Evolutionary conservation across 1,139 yeast genomes (phyloP).

Genomic region (Saccharomyces pastorianus): DNA sequence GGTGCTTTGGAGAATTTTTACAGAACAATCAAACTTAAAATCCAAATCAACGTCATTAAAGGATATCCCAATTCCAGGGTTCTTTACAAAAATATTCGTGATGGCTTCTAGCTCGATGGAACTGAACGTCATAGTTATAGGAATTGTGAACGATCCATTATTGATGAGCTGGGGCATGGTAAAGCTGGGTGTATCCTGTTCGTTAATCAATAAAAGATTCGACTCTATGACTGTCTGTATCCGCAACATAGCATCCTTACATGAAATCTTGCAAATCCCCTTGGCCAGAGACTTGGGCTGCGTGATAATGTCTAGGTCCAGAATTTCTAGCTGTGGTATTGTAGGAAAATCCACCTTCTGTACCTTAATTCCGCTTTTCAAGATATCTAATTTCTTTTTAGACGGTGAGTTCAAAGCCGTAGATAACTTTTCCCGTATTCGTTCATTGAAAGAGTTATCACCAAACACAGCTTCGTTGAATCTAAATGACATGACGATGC

Average conservation of each 20-base stretch:
- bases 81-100: slow-evolving; percentile 28
- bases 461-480: slow-evolving; percentile 26
- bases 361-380: slow-evolving; percentile 28
- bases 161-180: slow-evolving; percentile 29
- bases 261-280: slow-evolving; percentile 29
- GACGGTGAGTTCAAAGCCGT: slow-evolving; percentile 23
- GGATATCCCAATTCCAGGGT: slow-evolving; percentile 30
- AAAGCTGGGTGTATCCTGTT: slow-evolving; percentile 25
- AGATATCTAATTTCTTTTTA: slow-evolving; percentile 15
- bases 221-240: slow-evolving; percentile 31
- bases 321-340: slow-evolving; percentile 29
- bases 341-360: slow-evolving; percentile 27
- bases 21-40: slow-evolving; percentile 32
- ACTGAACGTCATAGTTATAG: slow-evolving; percentile 31
- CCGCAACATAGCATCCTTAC: slow-evolving; percentile 27
- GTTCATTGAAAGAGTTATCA: slow-evolving; percentile 29
- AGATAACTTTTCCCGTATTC: slow-evolving; percentile 23
- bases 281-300: slow-evolving; percentile 28
- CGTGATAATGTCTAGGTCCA: slow-evolving; percentile 27
- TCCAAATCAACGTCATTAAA: slow-evolving; percentile 32
- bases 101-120: slow-evolving; percentile 30
- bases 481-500: slow-evolving; percentile 24
- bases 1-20: slow-evolving; percentile 28
- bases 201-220: slow-evolving; percentile 26
- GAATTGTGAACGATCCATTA: slow-evolving; percentile 31